A percentile compares a stretch with the other conserved stretches of the same genome.
phyloP scores from a whole-genome alignment of 768 basidiomycete species.

The Russula sp. region DNA sequence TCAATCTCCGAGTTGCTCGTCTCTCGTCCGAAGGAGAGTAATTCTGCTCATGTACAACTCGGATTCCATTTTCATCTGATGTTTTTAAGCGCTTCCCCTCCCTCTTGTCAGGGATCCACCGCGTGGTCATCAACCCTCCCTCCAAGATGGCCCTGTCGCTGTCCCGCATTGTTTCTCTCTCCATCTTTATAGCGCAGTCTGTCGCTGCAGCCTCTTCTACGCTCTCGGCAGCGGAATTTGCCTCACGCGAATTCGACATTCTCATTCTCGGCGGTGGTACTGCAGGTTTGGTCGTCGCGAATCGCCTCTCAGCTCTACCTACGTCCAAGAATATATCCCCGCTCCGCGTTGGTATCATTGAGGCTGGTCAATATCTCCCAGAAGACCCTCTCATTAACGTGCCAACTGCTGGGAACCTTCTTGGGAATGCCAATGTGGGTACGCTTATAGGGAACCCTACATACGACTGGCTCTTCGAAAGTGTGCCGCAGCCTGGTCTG shows the following conservation, averaged over 20 bases:
- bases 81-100: not conserved
- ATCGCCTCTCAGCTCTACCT: constrained; percentile 20
- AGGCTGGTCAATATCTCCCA: constrained; percentile 19
- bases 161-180: not conserved
- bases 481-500: constrained; percentile 19
- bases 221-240: constrained; percentile 16
- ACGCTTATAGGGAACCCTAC: constrained; percentile 19
- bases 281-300: constrained; percentile 20
- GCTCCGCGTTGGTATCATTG: constrained; percentile 22
- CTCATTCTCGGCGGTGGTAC: constrained; percentile 20
- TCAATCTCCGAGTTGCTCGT: not conserved
- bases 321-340: constrained; percentile 4
- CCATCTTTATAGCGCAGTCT: not conserved
- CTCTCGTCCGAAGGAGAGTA: not conserved
- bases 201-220: constrained; percentile 5
- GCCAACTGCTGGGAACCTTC: constrained; percentile 21
- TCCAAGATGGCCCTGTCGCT: not conserved
- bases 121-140: not conserved
- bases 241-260: constrained; percentile 16
- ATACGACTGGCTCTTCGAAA: constrained; percentile 23
- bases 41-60: not conserved
- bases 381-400: constrained; percentile 21
- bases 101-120: not conserved
- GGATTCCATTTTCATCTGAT: not conserved
- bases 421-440: constrained; percentile 18